Evolutionary conservation across 2,329 filamentous ascomycete genomes (phyloP).

Genomic region (Fusarium coicis): DNA sequence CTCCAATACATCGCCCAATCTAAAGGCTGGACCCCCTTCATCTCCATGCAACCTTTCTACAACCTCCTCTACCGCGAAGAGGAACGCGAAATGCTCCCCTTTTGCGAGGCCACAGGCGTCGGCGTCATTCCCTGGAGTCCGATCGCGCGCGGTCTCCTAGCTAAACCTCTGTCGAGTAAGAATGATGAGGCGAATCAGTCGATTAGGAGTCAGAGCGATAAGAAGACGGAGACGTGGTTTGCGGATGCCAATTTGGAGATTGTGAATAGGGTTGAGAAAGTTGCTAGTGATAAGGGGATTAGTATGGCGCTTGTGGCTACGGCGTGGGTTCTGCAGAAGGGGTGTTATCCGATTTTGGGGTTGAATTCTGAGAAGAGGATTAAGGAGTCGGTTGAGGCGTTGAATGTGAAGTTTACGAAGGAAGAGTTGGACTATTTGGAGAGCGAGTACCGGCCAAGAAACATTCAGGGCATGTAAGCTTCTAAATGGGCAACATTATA

Average conservation of each 20-base stretch:
- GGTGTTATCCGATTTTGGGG: conserved; percentile 70
- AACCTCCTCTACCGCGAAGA: conserved; percentile 72
- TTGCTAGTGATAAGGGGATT: conserved; percentile 66
- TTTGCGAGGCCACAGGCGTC: conserved; percentile 48
- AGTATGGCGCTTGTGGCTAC: conserved; percentile 73
- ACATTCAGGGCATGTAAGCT: conserved; percentile 49
- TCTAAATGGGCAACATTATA: no score
- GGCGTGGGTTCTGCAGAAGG: conserved; percentile 69
- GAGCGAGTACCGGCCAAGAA: conserved; percentile 68
- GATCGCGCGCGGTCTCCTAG: conserved; percentile 47
- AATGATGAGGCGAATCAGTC: conserved; percentile 16
- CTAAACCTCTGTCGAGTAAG: conserved; percentile 41
- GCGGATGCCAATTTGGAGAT: conserved; percentile 46
- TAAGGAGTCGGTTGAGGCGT: conserved; percentile 65
- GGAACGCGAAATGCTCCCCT: conserved; percentile 54
- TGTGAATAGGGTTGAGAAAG: conserved; percentile 57
- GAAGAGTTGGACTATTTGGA: conserved; percentile 72
- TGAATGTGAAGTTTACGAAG: conserved; percentile 60
- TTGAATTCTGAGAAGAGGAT: conserved; percentile 68
- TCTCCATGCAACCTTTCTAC: conserved; percentile 69
- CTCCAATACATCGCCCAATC: conserved; percentile 65
- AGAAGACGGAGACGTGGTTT: conserved; percentile 40
- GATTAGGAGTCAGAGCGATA: conserved; percentile 34
- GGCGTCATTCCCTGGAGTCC: conserved; percentile 52
- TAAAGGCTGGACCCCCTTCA: conserved; percentile 67